Evolutionary conservation across 78 protist genomes (phyloP).

Genomic region (Chrysochromulina parva): DNA sequence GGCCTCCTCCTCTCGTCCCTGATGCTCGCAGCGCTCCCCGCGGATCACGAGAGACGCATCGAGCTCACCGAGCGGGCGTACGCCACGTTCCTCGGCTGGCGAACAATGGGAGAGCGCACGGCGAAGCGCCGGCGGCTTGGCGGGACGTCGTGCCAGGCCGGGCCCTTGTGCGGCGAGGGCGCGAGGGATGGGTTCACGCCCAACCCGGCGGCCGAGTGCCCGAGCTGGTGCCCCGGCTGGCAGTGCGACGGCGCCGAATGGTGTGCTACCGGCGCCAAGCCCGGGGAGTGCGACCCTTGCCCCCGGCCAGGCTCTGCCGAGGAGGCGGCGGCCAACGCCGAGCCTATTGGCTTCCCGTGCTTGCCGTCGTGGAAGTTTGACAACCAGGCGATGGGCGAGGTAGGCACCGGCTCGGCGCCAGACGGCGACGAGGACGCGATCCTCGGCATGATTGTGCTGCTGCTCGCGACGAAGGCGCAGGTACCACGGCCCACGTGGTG

Average conservation of each 20-base stretch:
- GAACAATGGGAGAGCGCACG: background rate
- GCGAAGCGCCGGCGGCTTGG: too few species aligned
- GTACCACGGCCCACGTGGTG: too few species aligned
- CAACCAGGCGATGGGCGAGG: background rate
- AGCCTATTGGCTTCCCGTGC: background rate
- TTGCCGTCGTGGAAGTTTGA: background rate
- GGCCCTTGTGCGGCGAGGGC: too few species aligned
- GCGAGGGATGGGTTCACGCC: too few species aligned
- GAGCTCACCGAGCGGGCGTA: too few species aligned
- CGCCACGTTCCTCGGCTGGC: background rate
- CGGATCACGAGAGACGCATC: background rate
- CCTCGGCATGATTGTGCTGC: background rate
- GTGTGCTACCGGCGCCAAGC: too few species aligned
- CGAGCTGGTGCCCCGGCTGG: too few species aligned
- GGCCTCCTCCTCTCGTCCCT: background rate
- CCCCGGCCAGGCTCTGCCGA: too few species aligned
- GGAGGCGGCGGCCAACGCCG: too few species aligned
- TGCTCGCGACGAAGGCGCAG: background rate
- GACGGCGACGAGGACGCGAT: conserved; percentile 18
- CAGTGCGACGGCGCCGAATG: too few species aligned
- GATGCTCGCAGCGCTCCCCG: background rate
- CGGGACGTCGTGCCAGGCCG: background rate
- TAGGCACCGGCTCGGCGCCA: background rate
- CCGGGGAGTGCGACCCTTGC: too few species aligned
- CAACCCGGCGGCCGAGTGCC: too few species aligned